phyloP scores from a whole-genome alignment of 768 basidiomycete species.

The Leucosporidium scottii region DNA sequence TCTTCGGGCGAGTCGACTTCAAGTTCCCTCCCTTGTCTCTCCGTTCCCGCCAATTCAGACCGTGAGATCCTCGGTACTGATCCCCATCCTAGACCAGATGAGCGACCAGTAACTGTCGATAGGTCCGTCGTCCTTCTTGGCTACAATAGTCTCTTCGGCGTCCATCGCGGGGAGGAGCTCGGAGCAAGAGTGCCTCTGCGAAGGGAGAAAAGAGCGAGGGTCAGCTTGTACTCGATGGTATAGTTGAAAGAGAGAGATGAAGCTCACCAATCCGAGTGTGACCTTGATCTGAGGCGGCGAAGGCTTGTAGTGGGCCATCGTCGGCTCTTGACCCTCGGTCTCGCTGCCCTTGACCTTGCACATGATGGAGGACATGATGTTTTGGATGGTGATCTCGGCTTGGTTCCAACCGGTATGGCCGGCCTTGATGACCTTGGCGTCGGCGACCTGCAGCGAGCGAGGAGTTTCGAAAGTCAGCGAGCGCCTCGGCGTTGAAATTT shows the following conservation, averaged over 20 bases:
- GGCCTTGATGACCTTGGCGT: constrained; percentile 36
- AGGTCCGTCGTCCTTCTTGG: background rate
- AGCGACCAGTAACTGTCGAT: constrained; percentile 14
- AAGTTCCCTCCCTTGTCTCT: too few relatives aligned
- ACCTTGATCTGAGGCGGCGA: constrained; percentile 34
- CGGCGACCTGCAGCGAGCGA: constrained; percentile 26
- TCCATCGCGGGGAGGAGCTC: constrained; percentile 24
- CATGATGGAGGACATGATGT: constrained; percentile 6
- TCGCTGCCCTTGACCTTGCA: background rate
- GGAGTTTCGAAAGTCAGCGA: background rate
- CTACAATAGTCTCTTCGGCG: constrained; percentile 15
- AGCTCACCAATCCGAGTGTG: constrained; percentile 26
- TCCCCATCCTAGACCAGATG: constrained; percentile 11
- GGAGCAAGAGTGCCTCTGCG: constrained; percentile 14
- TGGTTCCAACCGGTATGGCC: constrained; percentile 38
- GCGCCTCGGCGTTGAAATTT: background rate
- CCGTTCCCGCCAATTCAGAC: background rate
- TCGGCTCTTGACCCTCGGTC: background rate
- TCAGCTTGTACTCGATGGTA: background rate
- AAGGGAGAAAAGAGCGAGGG: background rate
- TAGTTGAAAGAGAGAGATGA: background rate
- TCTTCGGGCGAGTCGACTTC: too few relatives aligned
- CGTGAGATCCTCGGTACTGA: background rate
- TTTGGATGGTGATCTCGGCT: constrained; percentile 25
- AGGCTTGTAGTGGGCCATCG: constrained; percentile 19